These are phyloP conservation scores for Gossypium rotundifolium DNA, from an alignment of 345 rosid genomes.

Conservation along the genomic window DNA sequence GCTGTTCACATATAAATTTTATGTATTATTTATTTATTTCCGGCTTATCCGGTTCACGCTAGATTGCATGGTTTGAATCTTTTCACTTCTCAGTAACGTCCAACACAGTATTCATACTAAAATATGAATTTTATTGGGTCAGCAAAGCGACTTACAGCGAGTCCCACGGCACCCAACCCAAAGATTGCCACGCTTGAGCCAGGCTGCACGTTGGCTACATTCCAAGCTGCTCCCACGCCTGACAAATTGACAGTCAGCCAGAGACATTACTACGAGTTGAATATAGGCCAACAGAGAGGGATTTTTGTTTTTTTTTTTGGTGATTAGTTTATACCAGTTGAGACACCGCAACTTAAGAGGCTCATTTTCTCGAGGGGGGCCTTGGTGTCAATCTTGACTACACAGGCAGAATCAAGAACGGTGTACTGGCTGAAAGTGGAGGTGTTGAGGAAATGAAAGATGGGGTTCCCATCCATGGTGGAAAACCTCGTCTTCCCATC, in stretches of 20 bases:
- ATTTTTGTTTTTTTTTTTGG: neutral
- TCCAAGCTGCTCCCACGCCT: conserved; percentile 83
- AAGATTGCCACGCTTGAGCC: conserved; percentile 60
- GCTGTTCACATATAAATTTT: neutral
- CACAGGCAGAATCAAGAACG: conserved; percentile 51
- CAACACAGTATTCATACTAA: neutral
- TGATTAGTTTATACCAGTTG: conserved; percentile 24
- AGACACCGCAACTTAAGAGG: conserved; percentile 63
- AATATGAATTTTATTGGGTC: neutral
- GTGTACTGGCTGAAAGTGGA: conserved; percentile 69
- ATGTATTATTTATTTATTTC: neutral
- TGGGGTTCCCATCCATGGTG: conserved; percentile 35
- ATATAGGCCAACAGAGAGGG: neutral
- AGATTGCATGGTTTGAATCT: neutral
- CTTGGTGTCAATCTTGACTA: conserved; percentile 41
- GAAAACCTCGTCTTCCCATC: conserved; percentile 57
- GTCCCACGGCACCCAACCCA: conserved; percentile 66
- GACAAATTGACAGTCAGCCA: neutral
- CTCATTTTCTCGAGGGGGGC: conserved; percentile 51
- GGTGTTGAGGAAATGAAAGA: conserved; percentile 59
- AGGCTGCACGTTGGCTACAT: conserved; percentile 45
- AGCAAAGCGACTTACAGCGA: conserved; percentile 46
- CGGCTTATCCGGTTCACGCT: neutral
- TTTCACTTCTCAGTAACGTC: neutral
- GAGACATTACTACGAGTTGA: neutral